Evolutionary conservation across 2,329 filamentous ascomycete species (phyloP).

Genomic region (Zopfia rhizophila): DNA sequence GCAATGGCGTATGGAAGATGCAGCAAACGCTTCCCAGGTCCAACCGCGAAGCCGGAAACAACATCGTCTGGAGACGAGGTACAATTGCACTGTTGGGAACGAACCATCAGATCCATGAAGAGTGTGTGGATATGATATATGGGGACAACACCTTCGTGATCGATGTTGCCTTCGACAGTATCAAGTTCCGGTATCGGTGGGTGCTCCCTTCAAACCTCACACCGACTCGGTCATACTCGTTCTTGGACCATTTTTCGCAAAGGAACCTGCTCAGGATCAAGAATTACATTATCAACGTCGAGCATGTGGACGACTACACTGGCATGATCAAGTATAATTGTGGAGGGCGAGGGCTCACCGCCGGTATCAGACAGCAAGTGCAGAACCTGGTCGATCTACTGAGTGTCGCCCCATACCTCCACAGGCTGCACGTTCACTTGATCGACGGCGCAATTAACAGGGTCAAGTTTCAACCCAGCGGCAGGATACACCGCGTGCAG

Average conservation of each 20-base stretch:
- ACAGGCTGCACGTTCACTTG: slow-evolving; percentile 43
- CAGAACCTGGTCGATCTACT: slow-evolving; percentile 53
- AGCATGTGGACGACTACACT: slow-evolving; percentile 61
- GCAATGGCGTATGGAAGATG: slow-evolving; percentile 42
- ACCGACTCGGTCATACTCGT: slow-evolving; percentile 52
- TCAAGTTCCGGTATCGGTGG: slow-evolving; percentile 58
- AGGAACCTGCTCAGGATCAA: slow-evolving; percentile 55
- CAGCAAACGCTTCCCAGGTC: slow-evolving; percentile 33
- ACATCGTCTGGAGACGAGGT: slow-evolving; percentile 57
- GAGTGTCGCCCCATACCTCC: slow-evolving; percentile 32
- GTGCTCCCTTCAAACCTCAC: slow-evolving; percentile 53
- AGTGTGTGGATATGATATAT: slow-evolving; percentile 59
- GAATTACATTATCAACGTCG: slow-evolving; percentile 56
- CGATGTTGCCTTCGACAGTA: slow-evolving; percentile 55
- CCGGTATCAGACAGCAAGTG: slow-evolving; percentile 55
- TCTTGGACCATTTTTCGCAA: slow-evolving; percentile 55
- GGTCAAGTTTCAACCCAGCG: slow-evolving; percentile 36
- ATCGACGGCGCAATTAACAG: slow-evolving; percentile 42
- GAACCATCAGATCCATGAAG: slow-evolving; percentile 56
- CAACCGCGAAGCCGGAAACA: slow-evolving; percentile 42
- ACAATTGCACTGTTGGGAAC: slow-evolving; percentile 53
- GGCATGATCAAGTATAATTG: slow-evolving; percentile 64
- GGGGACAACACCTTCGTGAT: slow-evolving; percentile 58
- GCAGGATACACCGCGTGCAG: slow-evolving; percentile 45
- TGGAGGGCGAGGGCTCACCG: slow-evolving; percentile 55